Evolutionary conservation across 164 flowering plant species (phyloP).

Genomic region (Protea cynaroides): DNA sequence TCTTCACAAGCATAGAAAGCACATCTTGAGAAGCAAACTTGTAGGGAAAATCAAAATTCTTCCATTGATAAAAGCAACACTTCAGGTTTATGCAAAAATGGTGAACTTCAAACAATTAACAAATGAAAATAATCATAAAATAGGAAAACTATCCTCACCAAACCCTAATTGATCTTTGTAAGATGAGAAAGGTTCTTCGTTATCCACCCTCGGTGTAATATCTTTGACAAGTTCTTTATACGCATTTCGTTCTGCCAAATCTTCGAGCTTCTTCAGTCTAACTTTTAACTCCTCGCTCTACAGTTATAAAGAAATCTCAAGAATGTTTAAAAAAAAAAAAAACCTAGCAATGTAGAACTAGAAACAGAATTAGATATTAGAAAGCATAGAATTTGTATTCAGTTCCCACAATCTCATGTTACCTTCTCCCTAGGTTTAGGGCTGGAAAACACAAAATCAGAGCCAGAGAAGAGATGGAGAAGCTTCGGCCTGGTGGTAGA

Average conservation of each 20-base stretch:
- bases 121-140: background rate
- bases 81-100: no score
- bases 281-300: slow-evolving; percentile 78
- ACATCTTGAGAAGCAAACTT: background rate
- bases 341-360: background rate
- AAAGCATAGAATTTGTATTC: background rate
- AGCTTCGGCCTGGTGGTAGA: slow-evolving; percentile 43
- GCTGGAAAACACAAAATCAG: slow-evolving; percentile 52
- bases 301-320: slow-evolving; percentile 9
- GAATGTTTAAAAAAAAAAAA: background rate
- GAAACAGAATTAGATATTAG: background rate
- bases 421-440: slow-evolving; percentile 92
- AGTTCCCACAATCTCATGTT: background rate
- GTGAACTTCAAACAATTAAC: no score
- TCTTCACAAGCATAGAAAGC: background rate
- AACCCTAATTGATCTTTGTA: slow-evolving; percentile 89
- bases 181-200: slow-evolving; percentile 72
- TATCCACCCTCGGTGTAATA: slow-evolving; percentile 47
- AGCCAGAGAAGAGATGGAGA: slow-evolving; percentile 39
- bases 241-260: slow-evolving; percentile 59
- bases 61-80: no score
- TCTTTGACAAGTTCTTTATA: slow-evolving; percentile 82
- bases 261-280: slow-evolving; percentile 63
- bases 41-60: no score
- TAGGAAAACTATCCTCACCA: slow-evolving; percentile 34